These are phyloP conservation scores for Rubia tinctorum DNA, from an alignment of 305 asterid species.

Conservation along the genomic window DNA sequence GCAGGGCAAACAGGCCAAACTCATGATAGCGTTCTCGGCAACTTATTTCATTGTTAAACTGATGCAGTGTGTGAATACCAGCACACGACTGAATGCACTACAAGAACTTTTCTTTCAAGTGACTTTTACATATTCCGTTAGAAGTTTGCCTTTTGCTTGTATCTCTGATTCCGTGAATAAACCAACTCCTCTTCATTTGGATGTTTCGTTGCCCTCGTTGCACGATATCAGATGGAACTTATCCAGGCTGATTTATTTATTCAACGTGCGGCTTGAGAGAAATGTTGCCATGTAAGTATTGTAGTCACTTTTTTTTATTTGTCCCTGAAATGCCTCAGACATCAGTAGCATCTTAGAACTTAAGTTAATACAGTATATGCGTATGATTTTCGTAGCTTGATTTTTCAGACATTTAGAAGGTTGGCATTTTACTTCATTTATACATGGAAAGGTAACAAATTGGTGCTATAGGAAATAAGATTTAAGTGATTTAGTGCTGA, in stretches of 20 bases:
- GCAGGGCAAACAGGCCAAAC: slow-evolving; percentile 57
- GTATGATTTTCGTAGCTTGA: background rate
- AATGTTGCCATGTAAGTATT: slow-evolving; percentile 87
- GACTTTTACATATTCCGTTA: slow-evolving; percentile 45
- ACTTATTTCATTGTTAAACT: slow-evolving; percentile 47
- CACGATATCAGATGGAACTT: slow-evolving; percentile 77
- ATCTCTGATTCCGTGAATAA: slow-evolving; percentile 71
- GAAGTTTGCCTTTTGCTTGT: slow-evolving; percentile 73
- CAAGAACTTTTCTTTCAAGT: slow-evolving; percentile 39
- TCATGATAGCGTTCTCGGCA: slow-evolving; percentile 46
- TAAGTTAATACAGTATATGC: background rate
- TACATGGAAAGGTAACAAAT: background rate
- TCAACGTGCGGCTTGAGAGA: slow-evolving; percentile 92
- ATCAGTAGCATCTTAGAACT: background rate
- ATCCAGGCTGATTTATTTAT: slow-evolving; percentile 74
- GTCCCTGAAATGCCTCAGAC: background rate
- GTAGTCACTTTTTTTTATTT: background rate
- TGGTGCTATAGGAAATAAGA: background rate
- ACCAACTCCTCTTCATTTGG: slow-evolving; percentile 91
- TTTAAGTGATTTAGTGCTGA: background rate
- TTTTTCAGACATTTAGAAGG: background rate
- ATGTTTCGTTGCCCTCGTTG: slow-evolving; percentile 72
- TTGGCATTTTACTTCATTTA: slow-evolving; percentile 2
- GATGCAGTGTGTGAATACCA: slow-evolving; percentile 34
- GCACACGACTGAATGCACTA: slow-evolving; percentile 34